Percentiles rank a stretch among this genome's conserved stretches.
These are phyloP conservation scores for Crataegus laevigata DNA, from an alignment of 306 rosid species.

Conservation along the genomic window DNA sequence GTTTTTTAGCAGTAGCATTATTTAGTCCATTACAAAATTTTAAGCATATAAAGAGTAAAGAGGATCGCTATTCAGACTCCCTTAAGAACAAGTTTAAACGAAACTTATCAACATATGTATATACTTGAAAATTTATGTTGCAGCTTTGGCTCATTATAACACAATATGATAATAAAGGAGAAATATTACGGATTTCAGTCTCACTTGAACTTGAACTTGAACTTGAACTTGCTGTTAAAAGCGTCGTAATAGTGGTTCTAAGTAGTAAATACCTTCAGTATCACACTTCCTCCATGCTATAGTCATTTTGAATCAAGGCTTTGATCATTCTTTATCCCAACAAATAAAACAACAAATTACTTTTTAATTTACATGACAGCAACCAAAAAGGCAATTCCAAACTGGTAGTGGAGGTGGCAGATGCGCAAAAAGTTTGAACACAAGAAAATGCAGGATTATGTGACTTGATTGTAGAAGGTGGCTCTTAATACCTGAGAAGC, in stretches of 20 bases:
- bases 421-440: not conserved
- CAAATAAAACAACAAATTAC: not conserved
- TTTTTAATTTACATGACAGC: not conserved
- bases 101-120: not conserved
- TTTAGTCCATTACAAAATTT: not conserved
- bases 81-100: not conserved
- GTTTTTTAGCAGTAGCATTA: not conserved
- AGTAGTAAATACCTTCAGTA: constrained; percentile 22
- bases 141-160: too few relatives aligned
- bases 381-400: constrained; percentile 1
- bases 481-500: not conserved
- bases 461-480: not conserved
- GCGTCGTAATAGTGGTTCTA: not conserved
- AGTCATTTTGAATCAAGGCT: not conserved
- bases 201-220: not conserved
- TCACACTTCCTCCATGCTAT: constrained; percentile 1
- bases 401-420: constrained; percentile 16
- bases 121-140: too few relatives aligned
- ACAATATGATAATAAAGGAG: too few relatives aligned
- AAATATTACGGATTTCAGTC: too few relatives aligned
- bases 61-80: not conserved
- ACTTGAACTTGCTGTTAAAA: not conserved
- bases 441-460: not conserved
- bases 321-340: not conserved
- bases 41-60: constrained; percentile 10